phyloP scores from a whole-genome alignment of 352 stramenopile genomes.

The Phytophthora nicotianae region DNA sequence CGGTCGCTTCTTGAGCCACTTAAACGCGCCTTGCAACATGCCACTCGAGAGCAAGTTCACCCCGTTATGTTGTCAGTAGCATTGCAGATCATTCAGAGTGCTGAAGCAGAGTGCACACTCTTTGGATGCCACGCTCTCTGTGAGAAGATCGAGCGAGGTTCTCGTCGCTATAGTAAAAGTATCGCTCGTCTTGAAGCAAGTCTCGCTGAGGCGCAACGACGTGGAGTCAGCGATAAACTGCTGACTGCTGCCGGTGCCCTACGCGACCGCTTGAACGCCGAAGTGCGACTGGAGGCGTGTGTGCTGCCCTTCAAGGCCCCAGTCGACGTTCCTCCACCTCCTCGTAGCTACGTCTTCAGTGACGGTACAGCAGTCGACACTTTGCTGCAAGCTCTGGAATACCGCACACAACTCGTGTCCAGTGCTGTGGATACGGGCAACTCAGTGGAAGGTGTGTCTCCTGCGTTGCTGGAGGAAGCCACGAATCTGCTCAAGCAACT shows the following conservation, averaged over 20 bases:
- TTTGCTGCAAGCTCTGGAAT: conserved; percentile 72
- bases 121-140: conserved; percentile 76
- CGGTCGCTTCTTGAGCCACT: conserved; percentile 70
- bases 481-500: conserved; percentile 68
- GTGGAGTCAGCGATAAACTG: conserved; percentile 65
- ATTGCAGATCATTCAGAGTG: conserved; percentile 69
- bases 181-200: conserved; percentile 73
- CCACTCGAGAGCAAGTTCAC: conserved; percentile 53
- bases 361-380: conserved; percentile 53
- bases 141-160: conserved; percentile 61
- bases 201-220: conserved; percentile 53
- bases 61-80: conserved; percentile 60
- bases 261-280: conserved; percentile 64
- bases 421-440: conserved; percentile 52
- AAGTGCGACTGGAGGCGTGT: conserved; percentile 68
- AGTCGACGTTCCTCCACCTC: conserved; percentile 3
- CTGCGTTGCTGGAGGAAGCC: conserved; percentile 63
- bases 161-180: conserved; percentile 52
- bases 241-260: conserved; percentile 46
- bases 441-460: conserved; percentile 56
- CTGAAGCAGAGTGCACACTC: conserved; percentile 82
- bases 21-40: conserved; percentile 56
- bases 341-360: conserved; percentile 52
- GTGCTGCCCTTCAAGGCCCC: conserved; percentile 52
- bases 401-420: conserved; percentile 60